Conservation (phyloP, 148 eudicot genomes). For the Chenopodium formosanum region DNA sequence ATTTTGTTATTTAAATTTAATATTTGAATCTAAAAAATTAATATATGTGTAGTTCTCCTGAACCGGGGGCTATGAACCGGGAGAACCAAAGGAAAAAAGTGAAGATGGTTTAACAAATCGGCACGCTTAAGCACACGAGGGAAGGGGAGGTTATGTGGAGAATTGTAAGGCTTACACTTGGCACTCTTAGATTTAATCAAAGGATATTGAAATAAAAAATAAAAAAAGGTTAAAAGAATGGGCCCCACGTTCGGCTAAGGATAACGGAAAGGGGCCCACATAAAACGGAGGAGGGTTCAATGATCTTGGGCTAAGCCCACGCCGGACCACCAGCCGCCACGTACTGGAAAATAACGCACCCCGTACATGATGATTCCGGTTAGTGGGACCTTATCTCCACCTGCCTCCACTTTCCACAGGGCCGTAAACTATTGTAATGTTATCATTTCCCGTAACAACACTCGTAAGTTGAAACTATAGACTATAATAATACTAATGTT, state of each 20-base stretch:
- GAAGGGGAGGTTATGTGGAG: neutral
- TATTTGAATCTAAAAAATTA: neutral
- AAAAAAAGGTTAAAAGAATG: neutral
- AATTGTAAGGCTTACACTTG: slow-evolving; percentile 26
- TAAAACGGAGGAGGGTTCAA: slow-evolving; percentile 34
- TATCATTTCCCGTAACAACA: too few species aligned
- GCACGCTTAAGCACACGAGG: slow-evolving; percentile 53
- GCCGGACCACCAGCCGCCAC: slow-evolving; percentile 60
- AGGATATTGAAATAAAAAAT: neutral
- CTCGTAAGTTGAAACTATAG: too few species aligned
- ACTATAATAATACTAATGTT: too few species aligned
- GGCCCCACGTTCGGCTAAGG: slow-evolving; percentile 21
- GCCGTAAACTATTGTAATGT: neutral
- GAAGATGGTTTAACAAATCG: slow-evolving; percentile 24
- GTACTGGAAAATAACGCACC: slow-evolving; percentile 20
- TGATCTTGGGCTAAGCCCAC: slow-evolving; percentile 44
- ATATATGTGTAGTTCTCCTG: slow-evolving; percentile 19
- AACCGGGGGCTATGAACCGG: slow-evolving; percentile 24
- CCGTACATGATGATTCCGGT: slow-evolving; percentile 27
- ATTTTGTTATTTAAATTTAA: neutral
- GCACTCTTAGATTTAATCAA: slow-evolving; percentile 13
- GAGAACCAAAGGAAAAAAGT: slow-evolving; percentile 30
- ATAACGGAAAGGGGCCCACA: slow-evolving; percentile 33
- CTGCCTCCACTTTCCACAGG: slow-evolving; percentile 11
- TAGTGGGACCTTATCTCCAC: slow-evolving; percentile 36